These are phyloP conservation scores for Penicillium sp. DNA, from an alignment of 2,329 filamentous ascomycete genomes.

Conservation along the genomic window DNA sequence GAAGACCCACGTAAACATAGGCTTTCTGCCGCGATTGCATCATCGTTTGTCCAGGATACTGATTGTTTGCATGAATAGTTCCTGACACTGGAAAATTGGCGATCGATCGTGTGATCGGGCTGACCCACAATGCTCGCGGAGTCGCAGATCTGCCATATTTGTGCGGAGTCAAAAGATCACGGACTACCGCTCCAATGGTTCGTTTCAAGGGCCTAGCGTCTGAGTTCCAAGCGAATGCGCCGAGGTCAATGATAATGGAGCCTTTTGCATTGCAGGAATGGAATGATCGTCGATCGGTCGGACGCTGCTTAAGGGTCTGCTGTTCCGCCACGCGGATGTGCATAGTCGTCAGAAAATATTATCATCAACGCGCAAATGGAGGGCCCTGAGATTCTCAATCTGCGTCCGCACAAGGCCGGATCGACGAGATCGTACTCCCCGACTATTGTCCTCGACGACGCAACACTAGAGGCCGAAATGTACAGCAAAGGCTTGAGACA, in stretches of 20 bases:
- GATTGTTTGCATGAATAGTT: conserved; percentile 5
- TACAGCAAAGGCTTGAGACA: neutral
- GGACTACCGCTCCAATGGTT: too few species aligned
- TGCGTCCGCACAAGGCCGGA: conserved; percentile 11
- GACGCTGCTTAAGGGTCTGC: conserved; percentile 3
- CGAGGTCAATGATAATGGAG: neutral
- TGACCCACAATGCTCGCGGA: conserved; percentile 1
- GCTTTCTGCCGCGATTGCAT: conserved; percentile 8
- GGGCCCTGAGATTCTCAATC: conserved; percentile 13
- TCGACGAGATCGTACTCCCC: conserved; percentile 10
- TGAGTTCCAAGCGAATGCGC: too few species aligned
- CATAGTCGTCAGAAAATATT: neutral
- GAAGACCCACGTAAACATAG: conserved; percentile 4
- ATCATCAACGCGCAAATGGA: conserved; percentile 7
- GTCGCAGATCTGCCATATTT: conserved; percentile 5
- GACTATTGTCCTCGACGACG: conserved; percentile 12
- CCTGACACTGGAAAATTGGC: conserved; percentile 11
- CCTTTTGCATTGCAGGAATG: neutral
- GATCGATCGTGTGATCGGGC: conserved; percentile 14
- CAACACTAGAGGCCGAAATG: neutral
- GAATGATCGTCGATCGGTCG: neutral
- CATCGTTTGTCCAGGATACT: conserved; percentile 4
- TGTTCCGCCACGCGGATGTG: neutral
- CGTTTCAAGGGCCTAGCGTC: too few species aligned
- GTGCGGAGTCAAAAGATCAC: neutral